Conservation (phyloP, 495 filamentous ascomycete genomes). For the Copromyces sp. region DNA sequence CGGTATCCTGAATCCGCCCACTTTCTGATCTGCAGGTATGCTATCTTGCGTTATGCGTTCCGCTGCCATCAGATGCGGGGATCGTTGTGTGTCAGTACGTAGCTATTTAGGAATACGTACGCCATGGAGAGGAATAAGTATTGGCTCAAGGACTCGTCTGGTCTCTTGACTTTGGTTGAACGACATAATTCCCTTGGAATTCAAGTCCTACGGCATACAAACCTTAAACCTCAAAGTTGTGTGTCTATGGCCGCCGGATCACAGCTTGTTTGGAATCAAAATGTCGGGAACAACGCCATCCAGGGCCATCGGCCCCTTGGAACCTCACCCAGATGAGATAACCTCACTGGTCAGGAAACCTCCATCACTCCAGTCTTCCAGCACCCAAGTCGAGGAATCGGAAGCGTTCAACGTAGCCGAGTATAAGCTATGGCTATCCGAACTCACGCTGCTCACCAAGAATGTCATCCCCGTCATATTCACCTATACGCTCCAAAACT, state of each 20-base stretch:
- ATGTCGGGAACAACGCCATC: neutral
- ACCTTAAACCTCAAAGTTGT: neutral
- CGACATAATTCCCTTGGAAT: neutral
- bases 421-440: conserved; percentile 34
- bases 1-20: neutral
- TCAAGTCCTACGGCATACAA: neutral
- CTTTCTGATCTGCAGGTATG: neutral
- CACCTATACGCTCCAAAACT: conserved; percentile 84
- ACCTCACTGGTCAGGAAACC: conserved; percentile 41
- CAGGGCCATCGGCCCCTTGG: conserved; percentile 2
- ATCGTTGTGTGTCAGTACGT: neutral
- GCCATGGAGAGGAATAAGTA: neutral
- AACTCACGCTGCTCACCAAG: conserved; percentile 60
- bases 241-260: neutral
- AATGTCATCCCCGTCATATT: conserved; percentile 73
- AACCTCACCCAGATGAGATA: conserved; percentile 25
- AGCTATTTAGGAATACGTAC: neutral
- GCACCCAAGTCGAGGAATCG: neutral
- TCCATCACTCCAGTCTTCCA: conserved; percentile 3
- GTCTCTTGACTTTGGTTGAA: neutral
- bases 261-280: neutral
- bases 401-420: conserved; percentile 2
- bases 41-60: neutral
- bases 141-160: neutral
- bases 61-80: neutral